Evolutionary conservation across 2,329 filamentous ascomycete genomes (phyloP).

Genomic region (Diplodia sapinea): DNA sequence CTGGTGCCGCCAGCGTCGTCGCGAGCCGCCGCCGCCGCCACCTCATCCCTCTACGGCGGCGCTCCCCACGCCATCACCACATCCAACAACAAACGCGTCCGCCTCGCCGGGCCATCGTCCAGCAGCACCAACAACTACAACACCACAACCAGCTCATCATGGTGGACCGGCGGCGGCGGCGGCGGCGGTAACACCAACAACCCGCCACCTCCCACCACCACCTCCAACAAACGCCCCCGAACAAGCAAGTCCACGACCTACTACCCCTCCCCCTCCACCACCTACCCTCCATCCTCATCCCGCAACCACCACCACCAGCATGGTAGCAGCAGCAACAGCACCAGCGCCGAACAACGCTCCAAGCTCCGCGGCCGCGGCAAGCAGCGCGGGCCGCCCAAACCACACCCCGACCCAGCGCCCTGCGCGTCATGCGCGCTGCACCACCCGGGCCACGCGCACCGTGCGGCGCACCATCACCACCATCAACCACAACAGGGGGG

Average conservation of each 20-base stretch:
- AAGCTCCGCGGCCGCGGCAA: slow-evolving; percentile 21
- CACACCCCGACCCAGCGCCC: slow-evolving; percentile 1
- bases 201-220: not conserved
- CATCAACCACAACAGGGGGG: too few species aligned
- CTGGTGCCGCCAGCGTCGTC: not conserved
- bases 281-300: not conserved
- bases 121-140: not conserved
- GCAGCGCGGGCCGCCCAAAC: slow-evolving; percentile 13
- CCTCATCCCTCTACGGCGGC: slow-evolving; percentile 19
- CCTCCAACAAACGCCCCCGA: slow-evolving; percentile 14
- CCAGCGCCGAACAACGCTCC: not conserved
- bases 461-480: slow-evolving; percentile 4
- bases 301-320: not conserved
- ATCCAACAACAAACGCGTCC: slow-evolving; percentile 21
- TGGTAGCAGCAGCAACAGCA: too few species aligned
- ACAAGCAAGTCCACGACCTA: not conserved
- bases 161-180: not conserved
- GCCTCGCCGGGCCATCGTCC: not conserved
- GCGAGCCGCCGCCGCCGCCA: slow-evolving; percentile 11
- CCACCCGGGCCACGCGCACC: slow-evolving; percentile 21
- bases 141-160: not conserved
- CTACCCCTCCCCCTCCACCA: not conserved
- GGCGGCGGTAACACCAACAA: not conserved
- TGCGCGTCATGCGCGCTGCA: slow-evolving; percentile 20
- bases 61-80: slow-evolving; percentile 3